Conservation (phyloP, 805 yeast species). For the Komagataella kurtzmanii region DNA sequence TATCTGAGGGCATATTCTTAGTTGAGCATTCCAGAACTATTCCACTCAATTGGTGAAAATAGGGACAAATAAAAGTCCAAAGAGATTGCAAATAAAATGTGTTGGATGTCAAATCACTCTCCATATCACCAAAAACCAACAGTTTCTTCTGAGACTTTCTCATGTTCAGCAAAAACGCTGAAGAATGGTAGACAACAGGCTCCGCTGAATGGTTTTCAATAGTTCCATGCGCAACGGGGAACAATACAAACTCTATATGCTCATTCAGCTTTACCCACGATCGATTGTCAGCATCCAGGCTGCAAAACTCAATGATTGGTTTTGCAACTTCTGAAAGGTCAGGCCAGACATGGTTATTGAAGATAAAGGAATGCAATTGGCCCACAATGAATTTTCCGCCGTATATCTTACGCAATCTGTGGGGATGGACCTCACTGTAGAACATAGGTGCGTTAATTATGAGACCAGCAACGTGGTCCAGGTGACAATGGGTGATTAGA, state of each 20-base stretch:
- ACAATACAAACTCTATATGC: slow-evolving; percentile 27
- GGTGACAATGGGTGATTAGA: slow-evolving; percentile 69
- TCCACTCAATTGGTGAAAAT: slow-evolving; percentile 31
- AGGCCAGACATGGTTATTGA: slow-evolving; percentile 80
- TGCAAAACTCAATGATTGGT: slow-evolving; percentile 1
- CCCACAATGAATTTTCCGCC: slow-evolving; percentile 41
- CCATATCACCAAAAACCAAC: slow-evolving; percentile 76
- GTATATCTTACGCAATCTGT: slow-evolving; percentile 26
- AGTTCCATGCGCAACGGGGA: slow-evolving; percentile 24
- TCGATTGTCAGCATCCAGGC: slow-evolving; percentile 12
- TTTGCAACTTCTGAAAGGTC: slow-evolving; percentile 26
- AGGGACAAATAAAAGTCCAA: slow-evolving; percentile 44
- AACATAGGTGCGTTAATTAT: slow-evolving; percentile 60
- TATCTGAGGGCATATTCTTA: slow-evolving; percentile 25
- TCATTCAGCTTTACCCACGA: slow-evolving; percentile 13
- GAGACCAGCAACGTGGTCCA: slow-evolving; percentile 66
- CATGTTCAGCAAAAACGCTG: slow-evolving; percentile 46
- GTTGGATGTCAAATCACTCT: slow-evolving; percentile 42
- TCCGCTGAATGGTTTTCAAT: background rate
- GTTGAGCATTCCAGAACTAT: slow-evolving; percentile 74
- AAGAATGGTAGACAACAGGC: slow-evolving; percentile 24
- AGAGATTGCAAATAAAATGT: slow-evolving; percentile 23
- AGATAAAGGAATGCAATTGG: slow-evolving; percentile 39
- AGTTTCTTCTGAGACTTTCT: slow-evolving; percentile 20
- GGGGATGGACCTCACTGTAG: slow-evolving; percentile 4